Conservation (phyloP, 805 yeast genomes). For the Wickerhamiella allomyrinae region DNA sequence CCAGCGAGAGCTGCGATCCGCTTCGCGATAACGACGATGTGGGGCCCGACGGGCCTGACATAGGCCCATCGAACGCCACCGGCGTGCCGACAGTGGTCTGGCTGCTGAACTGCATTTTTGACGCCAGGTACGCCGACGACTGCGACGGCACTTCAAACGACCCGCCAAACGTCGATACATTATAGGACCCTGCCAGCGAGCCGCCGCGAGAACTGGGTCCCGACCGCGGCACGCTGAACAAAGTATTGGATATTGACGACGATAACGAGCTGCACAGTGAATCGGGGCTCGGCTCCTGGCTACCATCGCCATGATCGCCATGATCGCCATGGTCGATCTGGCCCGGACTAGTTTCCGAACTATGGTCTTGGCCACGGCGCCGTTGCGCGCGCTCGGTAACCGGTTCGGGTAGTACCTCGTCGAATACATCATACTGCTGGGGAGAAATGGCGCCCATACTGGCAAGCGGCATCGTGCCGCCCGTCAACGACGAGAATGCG, state of each 20-base stretch:
- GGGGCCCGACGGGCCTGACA: not conserved
- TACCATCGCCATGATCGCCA: not conserved
- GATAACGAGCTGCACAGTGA: not conserved
- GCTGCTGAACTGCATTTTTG: not conserved
- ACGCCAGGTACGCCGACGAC: not conserved
- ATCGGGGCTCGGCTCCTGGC: not conserved
- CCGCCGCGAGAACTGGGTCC: not conserved
- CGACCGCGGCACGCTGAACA: no score
- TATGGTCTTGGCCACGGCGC: not conserved
- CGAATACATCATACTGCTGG: not conserved
- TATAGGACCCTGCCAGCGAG: not conserved
- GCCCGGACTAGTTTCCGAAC: not conserved
- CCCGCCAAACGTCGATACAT: not conserved
- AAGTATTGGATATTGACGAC: no score
- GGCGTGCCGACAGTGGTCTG: not conserved
- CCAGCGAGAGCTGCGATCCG: slow-evolving; percentile 1
- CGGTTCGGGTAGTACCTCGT: slow-evolving; percentile 1
- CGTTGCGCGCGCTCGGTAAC: not conserved
- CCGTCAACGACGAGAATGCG: not conserved
- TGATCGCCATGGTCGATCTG: not conserved
- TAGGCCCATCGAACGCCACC: not conserved
- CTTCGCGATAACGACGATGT: not conserved
- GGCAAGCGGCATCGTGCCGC: not conserved
- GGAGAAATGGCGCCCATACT: not conserved
- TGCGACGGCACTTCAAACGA: not conserved